Base-by-base conservation (phyloP, 1,139 yeast genomes). In the Hyphopichia pseudoburtonii region DNA sequence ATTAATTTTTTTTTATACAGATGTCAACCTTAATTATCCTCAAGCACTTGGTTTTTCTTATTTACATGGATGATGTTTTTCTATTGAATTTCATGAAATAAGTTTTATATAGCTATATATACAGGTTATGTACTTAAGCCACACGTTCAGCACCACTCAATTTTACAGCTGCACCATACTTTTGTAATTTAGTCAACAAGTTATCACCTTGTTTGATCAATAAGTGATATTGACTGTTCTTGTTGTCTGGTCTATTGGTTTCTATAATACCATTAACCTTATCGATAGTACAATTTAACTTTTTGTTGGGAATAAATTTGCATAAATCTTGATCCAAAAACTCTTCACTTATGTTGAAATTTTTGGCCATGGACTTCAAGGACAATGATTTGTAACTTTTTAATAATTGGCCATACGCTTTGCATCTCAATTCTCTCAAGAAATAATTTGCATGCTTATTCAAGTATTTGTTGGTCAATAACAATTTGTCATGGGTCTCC, bases 101-200 rank as follows among this genome's bases (percentile, higher is more conserved):
- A n/a, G n/a, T n/a, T n/a, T n/a, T n/a, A n/a, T n/a, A n/a, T n/a
- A n/a, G n/a, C n/a, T n/a, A n/a, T n/a, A n/a, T n/a, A n/a, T n/a
- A n/a, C n/a, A n/a, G n/a, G n/a, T n/a, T n/a, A 25, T 25, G 4
- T 27, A 16, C 10, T 33, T 44, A 50, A n/a, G 48, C 53, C 12
- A 77, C 81, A 52, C 81, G 75, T 57, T 89, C 96, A 25, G 96
- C 88, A 33, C 97, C 97, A 56, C 95, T 84, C 54, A 92, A 76
- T 61, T 94, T 86, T 37, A 92, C 97, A 12, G 97, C 97, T 28
- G 97, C 96, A 34, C 96, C 96, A 55, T 92, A 92, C 64, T 90
- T 92, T 60, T 94, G 98, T 56, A 94, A 75, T 63, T 92, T 92
- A 22, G 98, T 92, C 62, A 94, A 79, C 51, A 94, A 73, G 11